Evolutionary conservation across 2,329 filamentous ascomycete species (phyloP), one percentile per base, ranked within the genome.

Genomic region (Ceratocystis huliohia): DNA sequence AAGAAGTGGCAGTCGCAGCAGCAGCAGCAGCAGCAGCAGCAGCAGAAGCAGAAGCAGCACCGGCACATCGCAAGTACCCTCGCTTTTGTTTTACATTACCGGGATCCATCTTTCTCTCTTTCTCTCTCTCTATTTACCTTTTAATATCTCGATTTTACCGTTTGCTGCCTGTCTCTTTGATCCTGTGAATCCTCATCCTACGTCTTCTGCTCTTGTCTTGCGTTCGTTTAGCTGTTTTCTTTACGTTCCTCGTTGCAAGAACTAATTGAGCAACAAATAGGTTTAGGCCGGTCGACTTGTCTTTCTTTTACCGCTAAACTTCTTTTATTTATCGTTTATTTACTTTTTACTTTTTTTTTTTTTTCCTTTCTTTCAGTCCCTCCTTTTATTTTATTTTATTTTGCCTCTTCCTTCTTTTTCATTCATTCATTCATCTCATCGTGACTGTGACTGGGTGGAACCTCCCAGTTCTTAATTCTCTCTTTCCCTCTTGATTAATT

Each of bases 221-320:
- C 48, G 56, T 59, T 59, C 56, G 56, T 59, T 50, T 45, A 37
- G 30, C 44, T 61, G 48, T 41, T 65, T 65, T 45, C 30, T 53
- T 41, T 48, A 46, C 33, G 68, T 59, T 56, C 63, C 63, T 65
- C 66, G 63, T 41, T 17, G 28, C 37, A 41, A 15, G 10, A 41
- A 41, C 37, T 41, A 41, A 1, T 41, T 41, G 37, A 41, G 37
- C 37, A 15, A 41, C 37, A 41, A 41, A 41, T 15, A 41, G 37
- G 10, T 13, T 41, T 41, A 15, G 37, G 37, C 13, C 13, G 37
- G 37, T 13, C 37, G 41, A 48, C 5, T 37, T 65, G 46, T 63
- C 37, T 57, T 65, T 66, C 61, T 62, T 33, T 22, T 59, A 41
- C 13, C 37, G 13, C 37, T 41, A 41, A 41, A 15, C 50, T 37